phyloP scores from a whole-genome alignment of 1,139 yeast genomes.

The Candida dubliniensis region DNA sequence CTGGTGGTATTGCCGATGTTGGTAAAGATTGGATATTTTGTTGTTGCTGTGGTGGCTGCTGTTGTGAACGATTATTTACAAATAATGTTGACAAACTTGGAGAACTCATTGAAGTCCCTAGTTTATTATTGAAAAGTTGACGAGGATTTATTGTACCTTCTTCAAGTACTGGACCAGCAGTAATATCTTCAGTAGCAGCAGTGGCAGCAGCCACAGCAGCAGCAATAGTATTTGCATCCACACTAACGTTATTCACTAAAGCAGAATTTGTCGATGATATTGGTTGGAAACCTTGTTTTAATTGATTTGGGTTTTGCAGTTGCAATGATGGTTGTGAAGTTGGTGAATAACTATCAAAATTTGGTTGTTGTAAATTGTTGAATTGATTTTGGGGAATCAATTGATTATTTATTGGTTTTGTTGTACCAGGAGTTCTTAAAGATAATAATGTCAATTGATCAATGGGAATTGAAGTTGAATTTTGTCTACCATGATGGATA shows the following conservation, averaged over 20 bases:
- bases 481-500: constrained; percentile 12
- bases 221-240: constrained; percentile 11
- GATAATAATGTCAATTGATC: constrained; percentile 34
- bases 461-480: constrained; percentile 20
- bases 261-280: constrained; percentile 3
- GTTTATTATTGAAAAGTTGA: constrained; percentile 24
- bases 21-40: neutral
- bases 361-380: constrained; percentile 10
- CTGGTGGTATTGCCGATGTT: constrained; percentile 1
- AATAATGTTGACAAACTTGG: constrained; percentile 16
- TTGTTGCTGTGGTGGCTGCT: constrained; percentile 7
- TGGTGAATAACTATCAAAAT: constrained; percentile 8
- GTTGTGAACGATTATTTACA: constrained; percentile 7
- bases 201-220: constrained; percentile 13
- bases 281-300: constrained; percentile 5
- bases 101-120: constrained; percentile 17
- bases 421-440: constrained; percentile 17
- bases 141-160: constrained; percentile 38
- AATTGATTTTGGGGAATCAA: constrained; percentile 5
- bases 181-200: constrained; percentile 14
- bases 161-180: constrained; percentile 8
- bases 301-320: constrained; percentile 5
- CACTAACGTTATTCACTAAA: constrained; percentile 9
- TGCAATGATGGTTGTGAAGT: constrained; percentile 1
- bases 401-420: constrained; percentile 8